A percentile compares a stretch with the other conserved stretches of the same genome.
Conservation (phyloP, 2,329 filamentous ascomycete species). For the Arthroderma uncinatum region DNA sequence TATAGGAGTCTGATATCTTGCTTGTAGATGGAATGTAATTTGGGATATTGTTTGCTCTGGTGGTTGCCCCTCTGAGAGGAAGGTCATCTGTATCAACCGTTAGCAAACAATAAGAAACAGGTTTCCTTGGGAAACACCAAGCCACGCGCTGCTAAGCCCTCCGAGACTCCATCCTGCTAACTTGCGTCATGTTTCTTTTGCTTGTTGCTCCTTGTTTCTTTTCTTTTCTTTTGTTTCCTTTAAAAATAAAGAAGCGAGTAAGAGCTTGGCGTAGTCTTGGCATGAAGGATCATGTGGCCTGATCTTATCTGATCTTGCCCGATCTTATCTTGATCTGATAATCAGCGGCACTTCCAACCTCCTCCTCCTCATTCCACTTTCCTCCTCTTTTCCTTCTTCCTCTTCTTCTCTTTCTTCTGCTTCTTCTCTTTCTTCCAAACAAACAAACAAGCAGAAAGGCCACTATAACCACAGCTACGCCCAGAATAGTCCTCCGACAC, state of each 20-base stretch:
- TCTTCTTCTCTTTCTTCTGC: background rate
- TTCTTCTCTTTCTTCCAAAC: background rate
- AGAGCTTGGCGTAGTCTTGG: background rate
- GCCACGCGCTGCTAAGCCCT: too few relatives aligned
- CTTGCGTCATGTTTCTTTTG: background rate
- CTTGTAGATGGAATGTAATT: background rate
- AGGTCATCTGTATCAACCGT: background rate
- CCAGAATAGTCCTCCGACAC: too few relatives aligned
- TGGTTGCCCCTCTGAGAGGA: background rate
- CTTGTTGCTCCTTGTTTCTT: background rate
- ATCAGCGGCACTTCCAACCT: background rate
- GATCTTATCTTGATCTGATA: conserved; percentile 4
- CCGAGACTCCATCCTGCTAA: too few relatives aligned
- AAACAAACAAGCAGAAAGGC: too few relatives aligned
- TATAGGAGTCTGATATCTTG: background rate
- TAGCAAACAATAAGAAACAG: background rate
- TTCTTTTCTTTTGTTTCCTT: too few relatives aligned
- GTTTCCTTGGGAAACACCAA: background rate
- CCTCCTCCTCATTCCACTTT: background rate
- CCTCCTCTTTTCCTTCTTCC: background rate
- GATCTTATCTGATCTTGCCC: conserved; percentile 2
- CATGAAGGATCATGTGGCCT: background rate
- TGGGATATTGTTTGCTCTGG: background rate
- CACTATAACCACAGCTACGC: too few relatives aligned
- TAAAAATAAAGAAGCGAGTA: background rate